These are phyloP conservation scores for Hypoxylon crocopeplum DNA, from an alignment of 495 filamentous ascomycete species.

Conservation along the genomic window DNA sequence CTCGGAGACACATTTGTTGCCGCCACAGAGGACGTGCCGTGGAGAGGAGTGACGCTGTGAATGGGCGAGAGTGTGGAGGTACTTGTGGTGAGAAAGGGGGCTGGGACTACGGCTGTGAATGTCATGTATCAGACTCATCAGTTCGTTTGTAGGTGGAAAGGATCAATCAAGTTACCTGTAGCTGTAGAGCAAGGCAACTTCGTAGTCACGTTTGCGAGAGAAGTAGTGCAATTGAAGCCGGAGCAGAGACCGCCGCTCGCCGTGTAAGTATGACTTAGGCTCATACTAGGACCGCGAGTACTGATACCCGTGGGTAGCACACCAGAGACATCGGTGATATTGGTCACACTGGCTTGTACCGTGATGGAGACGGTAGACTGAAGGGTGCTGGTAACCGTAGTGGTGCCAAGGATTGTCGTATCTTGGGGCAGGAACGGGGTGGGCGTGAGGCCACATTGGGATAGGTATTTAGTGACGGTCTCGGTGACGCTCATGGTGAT, in stretches of 20 bases:
- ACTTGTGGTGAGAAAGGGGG: neutral
- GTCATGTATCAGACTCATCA: conserved; percentile 4
- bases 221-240: conserved; percentile 9
- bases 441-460: conserved; percentile 15
- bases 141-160: neutral
- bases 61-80: neutral
- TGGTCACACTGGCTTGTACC: conserved; percentile 1
- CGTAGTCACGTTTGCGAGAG: conserved; percentile 11
- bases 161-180: conserved; percentile 12
- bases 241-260: neutral
- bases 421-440: conserved; percentile 1
- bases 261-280: neutral
- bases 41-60: conserved; percentile 1
- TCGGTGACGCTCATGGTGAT: conserved; percentile 31
- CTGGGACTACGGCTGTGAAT: conserved; percentile 9
- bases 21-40: conserved; percentile 5
- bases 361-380: conserved; percentile 19
- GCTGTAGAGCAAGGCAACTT: conserved; percentile 28
- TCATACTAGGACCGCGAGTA: conserved; percentile 1
- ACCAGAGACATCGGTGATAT: conserved; percentile 5
- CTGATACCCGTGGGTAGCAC: neutral
- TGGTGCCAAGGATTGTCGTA: conserved; percentile 17
- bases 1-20: conserved; percentile 12
- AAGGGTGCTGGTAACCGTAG: conserved; percentile 27
- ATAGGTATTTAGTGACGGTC: conserved; percentile 30